A percentile compares a stretch with the other conserved stretches of the same genome.
Evolutionary conservation across 495 filamentous ascomycete genomes (phyloP).

Genomic region (Neurospora sp.): DNA sequence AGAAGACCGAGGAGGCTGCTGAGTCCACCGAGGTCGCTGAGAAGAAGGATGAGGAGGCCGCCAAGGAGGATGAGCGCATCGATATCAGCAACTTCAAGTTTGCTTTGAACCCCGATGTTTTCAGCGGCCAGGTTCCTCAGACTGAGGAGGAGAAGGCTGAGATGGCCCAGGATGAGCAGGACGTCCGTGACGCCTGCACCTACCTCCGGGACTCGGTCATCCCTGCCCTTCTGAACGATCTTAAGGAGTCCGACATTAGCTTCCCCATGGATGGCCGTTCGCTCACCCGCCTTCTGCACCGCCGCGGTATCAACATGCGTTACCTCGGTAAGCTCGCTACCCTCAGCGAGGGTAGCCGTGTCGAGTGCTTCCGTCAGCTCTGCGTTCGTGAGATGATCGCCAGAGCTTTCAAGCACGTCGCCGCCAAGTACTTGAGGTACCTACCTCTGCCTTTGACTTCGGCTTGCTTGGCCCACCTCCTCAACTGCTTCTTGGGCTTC

Average conservation of each 20-base stretch:
- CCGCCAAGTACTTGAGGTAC: slow-evolving; percentile 66
- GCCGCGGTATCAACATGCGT: slow-evolving; percentile 92
- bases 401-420: slow-evolving; percentile 87
- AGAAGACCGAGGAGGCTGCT: slow-evolving; percentile 13
- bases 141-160: slow-evolving; percentile 82
- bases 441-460: slow-evolving; percentile 70
- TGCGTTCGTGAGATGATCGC: slow-evolving; percentile 87
- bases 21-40: slow-evolving; percentile 16
- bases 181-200: slow-evolving; percentile 75
- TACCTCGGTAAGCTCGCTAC: slow-evolving; percentile 80
- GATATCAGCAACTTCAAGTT: slow-evolving; percentile 83
- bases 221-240: slow-evolving; percentile 62
- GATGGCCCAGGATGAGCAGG: slow-evolving; percentile 75
- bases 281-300: slow-evolving; percentile 81
- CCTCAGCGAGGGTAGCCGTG: slow-evolving; percentile 57
- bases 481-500: slow-evolving; percentile 87
- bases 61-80: slow-evolving; percentile 42
- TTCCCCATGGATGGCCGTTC: slow-evolving; percentile 98
- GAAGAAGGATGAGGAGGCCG: slow-evolving; percentile 21
- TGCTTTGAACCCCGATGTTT: slow-evolving; percentile 88
- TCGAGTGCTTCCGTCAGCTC: slow-evolving; percentile 66
- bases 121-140: slow-evolving; percentile 83
- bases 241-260: slow-evolving; percentile 84
- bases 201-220: slow-evolving; percentile 67
- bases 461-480: slow-evolving; percentile 71